Base-by-base conservation (phyloP, 805 yeast genomes). In the Wickerhamiella spandovensis region DNA sequence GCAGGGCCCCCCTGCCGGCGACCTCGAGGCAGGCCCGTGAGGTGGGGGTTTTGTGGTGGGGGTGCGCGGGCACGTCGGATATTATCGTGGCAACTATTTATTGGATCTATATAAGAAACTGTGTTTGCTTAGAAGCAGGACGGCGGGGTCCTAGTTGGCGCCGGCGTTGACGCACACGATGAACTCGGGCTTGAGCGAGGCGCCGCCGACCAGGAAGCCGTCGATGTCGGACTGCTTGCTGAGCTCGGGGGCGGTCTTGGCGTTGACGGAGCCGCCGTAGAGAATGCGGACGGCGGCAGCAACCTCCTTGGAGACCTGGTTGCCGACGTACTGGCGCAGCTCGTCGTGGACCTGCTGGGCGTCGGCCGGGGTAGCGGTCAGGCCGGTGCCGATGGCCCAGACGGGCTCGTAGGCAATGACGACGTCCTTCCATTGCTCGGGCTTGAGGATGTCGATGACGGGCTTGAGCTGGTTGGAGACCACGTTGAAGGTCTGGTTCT, bases 301-400 rank as follows among this genome's bases (percentile, higher is more conserved):
- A 67, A 77, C 84, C 59, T 79, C 78, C 37, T 70, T 75, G 67
- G 95, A 90, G 65, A 90, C 78, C 69, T 82, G 79, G 64, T 76
- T 72, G 61, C 78, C 74, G 69, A 92, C 78, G 78, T 77, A 88
- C 55, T 72, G 77, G 78, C 98, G 85, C 73, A 92, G 86, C 61
- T 76, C 77, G 67, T 78, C 77, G 76, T 92, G 98, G 65, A 92
- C 86, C 60, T 82, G 87, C 76, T 92, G 96, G 61, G 98, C 98
- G 68, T 92, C 98, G 60, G 84, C 85, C 61, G 98, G 88, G 62
- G 98, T 92, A 55, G 98, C 97, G 64, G 97, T 96, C 67, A 92
- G 80, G 67, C 98, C 98, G 62, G 97, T 89, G 70, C 98, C 98
- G 64, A 92, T 92, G 63, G 98, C 98, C 98, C 98, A 92, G 61